A percentile compares a stretch with the other conserved stretches of the same genome.
phyloP scores from a whole-genome alignment of 495 filamentous ascomycete genomes.

The Parachaetomium inaequale region DNA sequence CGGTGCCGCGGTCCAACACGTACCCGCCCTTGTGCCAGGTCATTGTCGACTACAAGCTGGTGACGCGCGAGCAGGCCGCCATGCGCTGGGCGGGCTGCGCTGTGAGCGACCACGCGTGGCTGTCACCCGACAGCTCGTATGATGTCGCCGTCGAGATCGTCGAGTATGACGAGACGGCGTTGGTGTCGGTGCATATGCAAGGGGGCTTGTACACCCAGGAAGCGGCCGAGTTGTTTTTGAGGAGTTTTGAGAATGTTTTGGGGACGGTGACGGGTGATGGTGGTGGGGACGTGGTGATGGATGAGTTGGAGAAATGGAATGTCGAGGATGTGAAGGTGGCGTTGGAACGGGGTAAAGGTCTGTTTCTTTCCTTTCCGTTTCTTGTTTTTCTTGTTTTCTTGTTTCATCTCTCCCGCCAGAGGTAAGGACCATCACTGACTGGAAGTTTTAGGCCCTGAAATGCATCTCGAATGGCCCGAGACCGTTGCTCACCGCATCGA shows the following conservation, averaged over 20 bases:
- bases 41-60: conserved; percentile 35
- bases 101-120: conserved; percentile 25
- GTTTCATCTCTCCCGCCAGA: not conserved
- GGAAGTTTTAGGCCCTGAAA: not conserved
- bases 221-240: conserved; percentile 5
- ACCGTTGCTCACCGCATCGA: conserved; percentile 33
- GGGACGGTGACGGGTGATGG: too few relatives aligned
- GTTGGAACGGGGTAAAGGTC: not conserved
- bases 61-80: conserved; percentile 15
- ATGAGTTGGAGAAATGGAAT: not conserved
- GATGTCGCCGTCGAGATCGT: conserved; percentile 28
- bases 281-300: too few relatives aligned
- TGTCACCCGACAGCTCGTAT: conserved; percentile 35
- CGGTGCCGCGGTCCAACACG: conserved; percentile 16
- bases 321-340: not conserved
- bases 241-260: too few relatives aligned
- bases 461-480: conserved; percentile 14
- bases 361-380: not conserved
- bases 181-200: conserved; percentile 16
- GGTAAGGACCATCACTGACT: not conserved
- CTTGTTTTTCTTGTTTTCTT: not conserved
- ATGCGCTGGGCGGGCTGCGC: conserved; percentile 17
- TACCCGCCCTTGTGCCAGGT: conserved; percentile 37
- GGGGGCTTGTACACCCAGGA: conserved; percentile 18
- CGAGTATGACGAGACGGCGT: conserved; percentile 16